A percentile compares a stretch with the other conserved stretches of the same genome.
Evolutionary conservation across 768 basidiomycete genomes (phyloP).

Genomic region (Cystofilobasidium capitatum): DNA sequence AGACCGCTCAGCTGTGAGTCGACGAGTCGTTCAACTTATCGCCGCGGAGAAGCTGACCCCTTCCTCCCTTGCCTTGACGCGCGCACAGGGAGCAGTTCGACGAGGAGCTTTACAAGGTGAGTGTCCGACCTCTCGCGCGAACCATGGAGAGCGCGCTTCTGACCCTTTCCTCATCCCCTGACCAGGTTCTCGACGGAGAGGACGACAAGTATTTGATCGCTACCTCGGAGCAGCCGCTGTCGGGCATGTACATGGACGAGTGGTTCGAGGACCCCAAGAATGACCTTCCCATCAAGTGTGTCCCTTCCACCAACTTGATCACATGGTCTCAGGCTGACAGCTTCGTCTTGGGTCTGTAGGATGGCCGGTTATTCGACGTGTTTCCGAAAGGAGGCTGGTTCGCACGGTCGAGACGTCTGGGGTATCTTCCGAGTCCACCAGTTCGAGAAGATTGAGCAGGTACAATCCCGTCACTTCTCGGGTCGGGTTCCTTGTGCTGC

Average conservation of each 20-base stretch:
- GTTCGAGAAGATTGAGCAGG: constrained; percentile 91
- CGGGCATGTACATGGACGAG: constrained; percentile 87
- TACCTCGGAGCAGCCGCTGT: constrained; percentile 97
- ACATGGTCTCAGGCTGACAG: not conserved
- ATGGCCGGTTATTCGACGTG: constrained; percentile 63
- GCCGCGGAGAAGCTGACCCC: not conserved
- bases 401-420: constrained; percentile 97
- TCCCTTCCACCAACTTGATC: not conserved
- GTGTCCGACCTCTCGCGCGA: no score
- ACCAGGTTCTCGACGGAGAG: constrained; percentile 20
- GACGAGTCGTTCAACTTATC: not conserved
- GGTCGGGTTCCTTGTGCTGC: not conserved
- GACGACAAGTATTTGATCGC: constrained; percentile 83
- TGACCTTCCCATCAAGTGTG: constrained; percentile 80
- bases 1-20: constrained; percentile 74
- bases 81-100: constrained; percentile 68
- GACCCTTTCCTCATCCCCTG: not conserved
- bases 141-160: not conserved
- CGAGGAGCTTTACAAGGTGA: constrained; percentile 91
- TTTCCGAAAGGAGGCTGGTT: constrained; percentile 98
- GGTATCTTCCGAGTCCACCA: constrained; percentile 99
- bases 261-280: constrained; percentile 91
- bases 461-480: constrained; percentile 28
- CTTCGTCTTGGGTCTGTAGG: constrained; percentile 27
- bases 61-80: not conserved